Percentiles rank a stretch among this genome's conserved stretches.
Conservation (phyloP, 257 asterid species). For the Marsdenia floribunda region DNA sequence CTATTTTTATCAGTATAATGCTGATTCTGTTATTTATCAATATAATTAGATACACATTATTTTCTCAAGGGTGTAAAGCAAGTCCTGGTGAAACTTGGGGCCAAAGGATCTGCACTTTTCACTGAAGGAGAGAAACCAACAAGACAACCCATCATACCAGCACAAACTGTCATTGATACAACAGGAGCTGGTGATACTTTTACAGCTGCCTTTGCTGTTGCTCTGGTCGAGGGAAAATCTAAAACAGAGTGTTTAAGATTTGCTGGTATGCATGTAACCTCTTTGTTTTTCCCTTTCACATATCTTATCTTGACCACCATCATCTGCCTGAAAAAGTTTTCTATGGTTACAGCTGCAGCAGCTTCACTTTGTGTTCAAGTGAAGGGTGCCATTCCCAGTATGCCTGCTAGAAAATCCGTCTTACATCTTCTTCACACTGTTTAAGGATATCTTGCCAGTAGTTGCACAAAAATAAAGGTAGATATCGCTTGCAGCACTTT, state of each 20-base stretch:
- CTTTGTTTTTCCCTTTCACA: background rate
- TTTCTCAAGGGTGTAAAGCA: slow-evolving; percentile 77
- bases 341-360: slow-evolving; percentile 69
- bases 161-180: slow-evolving; percentile 77
- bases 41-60: background rate
- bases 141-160: slow-evolving; percentile 63
- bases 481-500: background rate
- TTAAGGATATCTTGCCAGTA: slow-evolving; percentile 29
- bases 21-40: background rate
- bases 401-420: slow-evolving; percentile 78
- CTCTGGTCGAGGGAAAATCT: slow-evolving; percentile 84
- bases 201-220: slow-evolving; percentile 94
- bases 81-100: slow-evolving; percentile 91
- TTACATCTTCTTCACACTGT: slow-evolving; percentile 55
- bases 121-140: slow-evolving; percentile 72
- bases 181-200: slow-evolving; percentile 99
- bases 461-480: slow-evolving; percentile 33
- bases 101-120: slow-evolving; percentile 76
- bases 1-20: background rate
- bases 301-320: background rate
- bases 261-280: slow-evolving; percentile 51
- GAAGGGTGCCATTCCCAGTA: slow-evolving; percentile 97
- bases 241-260: slow-evolving; percentile 64
- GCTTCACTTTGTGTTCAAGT: slow-evolving; percentile 97
- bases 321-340: slow-evolving; percentile 12